A percentile compares a stretch with the other conserved stretches of the same genome.
These are phyloP conservation scores for Lasiodiplodia theobromae DNA, from an alignment of 2,329 filamentous ascomycete genomes.

Conservation along the genomic window DNA sequence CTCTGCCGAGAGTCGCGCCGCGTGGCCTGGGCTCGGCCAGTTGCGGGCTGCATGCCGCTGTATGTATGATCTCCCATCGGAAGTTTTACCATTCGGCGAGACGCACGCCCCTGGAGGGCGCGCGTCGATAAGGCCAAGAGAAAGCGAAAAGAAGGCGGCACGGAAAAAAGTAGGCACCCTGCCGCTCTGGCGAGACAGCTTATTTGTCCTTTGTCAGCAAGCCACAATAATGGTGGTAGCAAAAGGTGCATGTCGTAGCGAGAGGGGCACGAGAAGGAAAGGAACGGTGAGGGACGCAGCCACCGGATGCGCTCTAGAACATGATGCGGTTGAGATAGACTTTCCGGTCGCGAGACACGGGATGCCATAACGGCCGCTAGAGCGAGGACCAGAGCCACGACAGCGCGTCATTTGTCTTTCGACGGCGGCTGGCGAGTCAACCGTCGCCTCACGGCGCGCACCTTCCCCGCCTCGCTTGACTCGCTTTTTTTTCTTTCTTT, in stretches of 20 bases:
- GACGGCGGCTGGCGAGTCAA: neutral
- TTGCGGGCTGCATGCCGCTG: neutral
- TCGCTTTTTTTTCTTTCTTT: neutral
- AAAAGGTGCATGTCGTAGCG: constrained; percentile 3
- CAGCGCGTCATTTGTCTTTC: neutral
- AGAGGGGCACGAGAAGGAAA: neutral
- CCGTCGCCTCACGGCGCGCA: neutral
- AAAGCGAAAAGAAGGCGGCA: constrained; percentile 2
- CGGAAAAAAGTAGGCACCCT: neutral
- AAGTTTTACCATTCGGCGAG: constrained; percentile 2
- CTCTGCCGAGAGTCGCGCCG: neutral
- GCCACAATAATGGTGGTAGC: neutral
- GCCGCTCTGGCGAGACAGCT: neutral
- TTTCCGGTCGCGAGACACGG: neutral
- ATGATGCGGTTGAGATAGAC: constrained; percentile 21
- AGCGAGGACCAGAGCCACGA: neutral
- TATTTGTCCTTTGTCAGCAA: neutral
- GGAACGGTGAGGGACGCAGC: neutral
- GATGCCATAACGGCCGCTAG: neutral
- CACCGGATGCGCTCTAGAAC: neutral
- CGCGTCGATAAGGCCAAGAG: neutral
- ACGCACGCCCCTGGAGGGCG: neutral
- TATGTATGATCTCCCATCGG: neutral
- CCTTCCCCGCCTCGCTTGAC: neutral
- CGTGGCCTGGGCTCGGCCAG: neutral